Base-by-base conservation (phyloP, 2,329 filamentous ascomycete species). In the Trichoderma brevicompactum region DNA sequence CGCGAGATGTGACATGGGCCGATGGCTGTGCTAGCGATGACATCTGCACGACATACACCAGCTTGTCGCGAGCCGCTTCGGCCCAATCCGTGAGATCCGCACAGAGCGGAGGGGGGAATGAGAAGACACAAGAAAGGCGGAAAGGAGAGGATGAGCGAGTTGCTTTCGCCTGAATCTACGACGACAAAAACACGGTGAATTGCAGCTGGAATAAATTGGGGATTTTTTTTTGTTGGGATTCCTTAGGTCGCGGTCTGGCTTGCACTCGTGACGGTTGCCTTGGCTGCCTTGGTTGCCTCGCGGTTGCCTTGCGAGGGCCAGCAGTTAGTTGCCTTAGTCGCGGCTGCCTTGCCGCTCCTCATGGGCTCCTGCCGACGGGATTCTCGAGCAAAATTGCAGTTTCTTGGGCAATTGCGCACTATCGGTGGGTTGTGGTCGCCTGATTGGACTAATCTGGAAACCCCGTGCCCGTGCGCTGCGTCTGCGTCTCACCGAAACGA, bases 401-500 rank as follows among this genome's bases (percentile, higher is more conserved):
- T 34, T 43, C 46, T 49, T 53, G 38, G 19, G 23, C 46, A 41
- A 40, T 28, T n/a, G 40, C 40, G 38, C 34, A 17, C 32, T 28
- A 44, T 58, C 61, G 56, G 63, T 62, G 56, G 17, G 34, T 53
- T 34, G 34, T 17, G 36, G 56, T 15, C 10, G 23, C 50, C 38
- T 68, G 59, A 68, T 68, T 68, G 66, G 66, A 34, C 49, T 32
- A 40, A 15, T 19, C 6, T 17, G n/a, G 8, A 19, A 19, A 23
- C n/a, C 28, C 41, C 49, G 15, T 41, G 54, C 53, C 19, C 63
- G 32, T 41, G 48, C 55, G 43, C 59, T 43, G 34, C 54, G 15
- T 43, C 52, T 48, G 38, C 49, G 23, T 49, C 52, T 66, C 50
- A 66, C 66, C 65, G 65, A 68, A 56, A 28, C 36, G 13, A n/a